Conservation (phyloP, 768 basidiomycete genomes). For the Royoungia palumana region DNA sequence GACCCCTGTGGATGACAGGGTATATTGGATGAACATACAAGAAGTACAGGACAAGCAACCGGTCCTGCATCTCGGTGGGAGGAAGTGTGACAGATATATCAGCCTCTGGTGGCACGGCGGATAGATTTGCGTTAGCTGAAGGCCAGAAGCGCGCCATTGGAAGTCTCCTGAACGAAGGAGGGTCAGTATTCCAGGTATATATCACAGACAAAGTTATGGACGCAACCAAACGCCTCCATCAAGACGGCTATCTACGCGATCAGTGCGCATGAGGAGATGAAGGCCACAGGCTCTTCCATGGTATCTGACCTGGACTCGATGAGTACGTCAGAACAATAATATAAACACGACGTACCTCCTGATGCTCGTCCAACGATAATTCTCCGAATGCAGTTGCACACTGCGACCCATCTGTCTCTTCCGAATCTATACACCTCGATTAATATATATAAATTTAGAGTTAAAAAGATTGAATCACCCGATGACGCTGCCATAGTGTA, state of each 20-base stretch:
- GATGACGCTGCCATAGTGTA: conserved; percentile 52
- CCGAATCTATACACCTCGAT: conserved; percentile 22
- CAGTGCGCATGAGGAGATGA: conserved; percentile 64
- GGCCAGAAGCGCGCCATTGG: conserved; percentile 80
- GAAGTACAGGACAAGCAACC: conserved; percentile 73
- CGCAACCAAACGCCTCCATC: conserved; percentile 66
- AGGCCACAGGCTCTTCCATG: conserved; percentile 78
- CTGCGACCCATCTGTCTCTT: conserved; percentile 37
- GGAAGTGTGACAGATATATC: conserved; percentile 53
- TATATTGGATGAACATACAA: conserved; percentile 80
- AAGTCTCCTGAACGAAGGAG: conserved; percentile 46
- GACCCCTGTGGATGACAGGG: conserved; percentile 72
- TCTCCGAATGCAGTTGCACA: conserved; percentile 63
- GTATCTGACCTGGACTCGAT: conserved; percentile 64
- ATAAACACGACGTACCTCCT: conserved; percentile 46
- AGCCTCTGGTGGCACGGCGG: conserved; percentile 41
- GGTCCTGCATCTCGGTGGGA: conserved; percentile 57
- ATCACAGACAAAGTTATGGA: conserved; percentile 11
- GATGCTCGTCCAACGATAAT: conserved; percentile 72
- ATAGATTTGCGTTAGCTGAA: conserved; percentile 42
- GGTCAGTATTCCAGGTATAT: conserved; percentile 10
- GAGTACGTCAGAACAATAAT: conserved; percentile 7
- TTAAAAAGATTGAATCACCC: conserved; percentile 16
- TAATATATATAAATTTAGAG: too few species aligned
- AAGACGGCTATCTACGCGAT: conserved; percentile 63